A percentile compares a stretch with the other conserved stretches of the same genome.
phyloP scores from a whole-genome alignment of 2,329 filamentous ascomycete genomes.

The Zalaria sp. region DNA sequence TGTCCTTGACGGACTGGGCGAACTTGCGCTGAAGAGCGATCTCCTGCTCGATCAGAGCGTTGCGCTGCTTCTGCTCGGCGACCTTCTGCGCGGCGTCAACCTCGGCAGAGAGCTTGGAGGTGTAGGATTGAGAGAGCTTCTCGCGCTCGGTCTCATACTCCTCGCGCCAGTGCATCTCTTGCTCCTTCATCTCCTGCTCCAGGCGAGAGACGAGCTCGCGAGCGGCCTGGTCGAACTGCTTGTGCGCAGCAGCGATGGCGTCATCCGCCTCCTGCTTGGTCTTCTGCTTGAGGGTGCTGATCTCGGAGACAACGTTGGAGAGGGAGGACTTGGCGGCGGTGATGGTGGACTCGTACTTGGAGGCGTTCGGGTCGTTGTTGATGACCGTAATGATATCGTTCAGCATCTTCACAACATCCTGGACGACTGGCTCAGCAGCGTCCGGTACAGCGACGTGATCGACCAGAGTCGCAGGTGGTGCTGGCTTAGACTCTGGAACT shows the following conservation, averaged over 20 bases:
- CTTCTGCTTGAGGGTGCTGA: constrained; percentile 56
- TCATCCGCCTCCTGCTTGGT: constrained; percentile 58
- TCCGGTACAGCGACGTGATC: constrained; percentile 64
- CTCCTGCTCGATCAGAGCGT: constrained; percentile 80
- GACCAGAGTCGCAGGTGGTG: constrained; percentile 49
- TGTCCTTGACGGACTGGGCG: constrained; percentile 58
- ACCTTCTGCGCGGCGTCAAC: constrained; percentile 67
- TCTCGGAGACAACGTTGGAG: constrained; percentile 61
- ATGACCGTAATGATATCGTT: constrained; percentile 92
- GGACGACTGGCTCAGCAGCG: constrained; percentile 73
- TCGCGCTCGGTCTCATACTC: constrained; percentile 84
- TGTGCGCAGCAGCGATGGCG: constrained; percentile 55
- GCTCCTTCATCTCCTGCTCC: constrained; percentile 65
- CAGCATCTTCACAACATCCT: constrained; percentile 86
- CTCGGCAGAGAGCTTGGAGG: constrained; percentile 64
- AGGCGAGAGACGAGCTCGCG: constrained; percentile 80
- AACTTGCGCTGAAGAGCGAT: constrained; percentile 79
- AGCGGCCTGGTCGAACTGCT: constrained; percentile 75
- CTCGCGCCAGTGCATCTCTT: constrained; percentile 70
- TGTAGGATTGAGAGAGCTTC: constrained; percentile 62
- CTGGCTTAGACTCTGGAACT: constrained; percentile 3
- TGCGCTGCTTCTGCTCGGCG: constrained; percentile 68
- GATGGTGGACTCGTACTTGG: constrained; percentile 65
- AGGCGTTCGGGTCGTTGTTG: constrained; percentile 69
- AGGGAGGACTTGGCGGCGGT: constrained; percentile 77